Base-by-base conservation (phyloP, 805 yeast species). In the Spathaspora girioi region DNA sequence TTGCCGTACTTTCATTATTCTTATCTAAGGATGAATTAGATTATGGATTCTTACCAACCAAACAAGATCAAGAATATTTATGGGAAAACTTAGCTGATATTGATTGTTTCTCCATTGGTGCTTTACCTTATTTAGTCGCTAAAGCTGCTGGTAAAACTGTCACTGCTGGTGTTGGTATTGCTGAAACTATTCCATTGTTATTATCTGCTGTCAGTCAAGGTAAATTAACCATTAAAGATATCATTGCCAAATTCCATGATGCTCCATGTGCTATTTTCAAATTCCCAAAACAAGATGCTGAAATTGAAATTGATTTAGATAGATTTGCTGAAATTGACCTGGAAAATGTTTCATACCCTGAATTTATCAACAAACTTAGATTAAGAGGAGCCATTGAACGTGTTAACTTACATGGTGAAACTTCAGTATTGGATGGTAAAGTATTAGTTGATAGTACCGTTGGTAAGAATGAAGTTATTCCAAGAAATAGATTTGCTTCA, bases 21-120 rank as follows among this genome's bases (percentile, higher is more conserved):
- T 73, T 88, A 56, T 78, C 89, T 44, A 87, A 82, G 66, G 82
- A 82, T 38, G 88, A 84, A 48, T 84, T 88, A 46, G 83, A 83
- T 59, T 86, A 90, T 59, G 64, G 70, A 20, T 84, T 84, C 77
- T 76, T 91, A 68, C 97, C 97, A 57, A 78, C 93, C 18, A 78
- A 79, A 64, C 87, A 81, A 57, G 97, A 89, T 64, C 96, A 89
- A 72, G 78, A 76, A 20, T 87, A 86, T 48, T 78, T 93, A 60
- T 92, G 97, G 97, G 82, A 76, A 45, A 80, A 82, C 65, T 69
- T 93, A 58, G 79, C 73, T 29, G 75, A 78, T 44, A 80, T 93
- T 65, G 98, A 93, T 72, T 87, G 91, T 58, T 89, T 93, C 78
- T 84, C 96, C 18, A 76, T 92, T 58, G 97, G 97, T 57, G 77